Evolutionary conservation across 176 grass and related monocot species (phyloP).

Genomic region (Eragrostis nindensis): DNA sequence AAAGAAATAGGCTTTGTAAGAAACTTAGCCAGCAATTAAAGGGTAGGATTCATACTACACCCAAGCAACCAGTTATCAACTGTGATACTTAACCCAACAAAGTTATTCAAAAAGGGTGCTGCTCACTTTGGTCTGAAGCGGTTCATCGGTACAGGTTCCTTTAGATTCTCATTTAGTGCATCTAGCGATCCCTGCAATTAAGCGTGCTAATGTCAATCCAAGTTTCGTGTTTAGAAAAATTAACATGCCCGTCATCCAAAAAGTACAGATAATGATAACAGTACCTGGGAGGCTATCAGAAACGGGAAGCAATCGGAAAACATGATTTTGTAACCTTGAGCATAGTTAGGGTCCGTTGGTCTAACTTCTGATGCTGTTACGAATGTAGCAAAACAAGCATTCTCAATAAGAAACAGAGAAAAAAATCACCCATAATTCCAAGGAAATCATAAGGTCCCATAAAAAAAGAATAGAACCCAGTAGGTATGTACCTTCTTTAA

Average conservation of each 20-base stretch:
- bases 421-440: background rate
- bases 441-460: background rate
- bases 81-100: background rate
- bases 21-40: background rate
- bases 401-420: background rate
- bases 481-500: constrained; percentile 53
- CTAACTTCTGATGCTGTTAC: constrained; percentile 64
- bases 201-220: background rate
- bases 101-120: background rate
- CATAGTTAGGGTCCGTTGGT: constrained; percentile 64
- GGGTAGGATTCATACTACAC: background rate
- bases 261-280: background rate
- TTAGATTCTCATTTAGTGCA: constrained; percentile 70
- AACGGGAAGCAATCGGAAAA: constrained; percentile 82
- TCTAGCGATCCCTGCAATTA: constrained; percentile 72
- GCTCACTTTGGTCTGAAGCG: constrained; percentile 93
- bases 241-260: no score
- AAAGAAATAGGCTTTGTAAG: constrained; percentile 32
- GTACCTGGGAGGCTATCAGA: constrained; percentile 75
- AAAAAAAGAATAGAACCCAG: background rate
- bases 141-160: constrained; percentile 74
- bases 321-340: constrained; percentile 62
- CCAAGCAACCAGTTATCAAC: background rate
- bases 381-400: background rate
- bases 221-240: constrained; percentile 18